A percentile compares a stretch with the other conserved stretches of the same genome.
Evolutionary conservation across 495 filamentous ascomycete genomes (phyloP).

Genomic region (Thozetella sp.): DNA sequence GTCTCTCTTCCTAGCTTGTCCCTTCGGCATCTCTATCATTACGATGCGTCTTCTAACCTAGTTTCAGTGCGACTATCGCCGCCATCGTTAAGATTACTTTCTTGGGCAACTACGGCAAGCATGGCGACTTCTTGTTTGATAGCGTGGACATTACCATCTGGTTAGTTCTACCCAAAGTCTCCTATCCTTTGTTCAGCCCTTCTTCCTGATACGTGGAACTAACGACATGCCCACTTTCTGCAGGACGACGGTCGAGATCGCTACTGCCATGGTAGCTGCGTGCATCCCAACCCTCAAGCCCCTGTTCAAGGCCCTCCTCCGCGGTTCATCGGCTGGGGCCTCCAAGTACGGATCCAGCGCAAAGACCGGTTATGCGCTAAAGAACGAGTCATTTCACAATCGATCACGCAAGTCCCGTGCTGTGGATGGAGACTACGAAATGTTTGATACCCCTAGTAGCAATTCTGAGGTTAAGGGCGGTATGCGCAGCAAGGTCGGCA

Average conservation of each 20-base stretch:
- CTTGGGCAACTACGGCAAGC: slow-evolving; percentile 34
- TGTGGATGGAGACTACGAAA: background rate
- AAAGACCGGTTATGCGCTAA: background rate
- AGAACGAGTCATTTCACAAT: background rate
- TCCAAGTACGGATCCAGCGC: background rate
- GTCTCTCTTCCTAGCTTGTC: background rate
- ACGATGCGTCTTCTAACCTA: background rate
- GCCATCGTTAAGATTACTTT: slow-evolving; percentile 46
- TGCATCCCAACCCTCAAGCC: background rate
- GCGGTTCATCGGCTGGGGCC: no score
- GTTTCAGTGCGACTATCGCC: slow-evolving; percentile 40
- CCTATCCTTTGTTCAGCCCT: no score
- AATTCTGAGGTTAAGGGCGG: no score
- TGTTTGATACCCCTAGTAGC: no score
- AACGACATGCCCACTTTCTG: background rate
- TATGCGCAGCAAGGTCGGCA: background rate
- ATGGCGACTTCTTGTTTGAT: slow-evolving; percentile 47
- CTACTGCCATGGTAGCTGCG: background rate
- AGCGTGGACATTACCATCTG: slow-evolving; percentile 33
- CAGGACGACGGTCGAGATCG: background rate
- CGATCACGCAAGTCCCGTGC: background rate
- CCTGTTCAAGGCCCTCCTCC: background rate
- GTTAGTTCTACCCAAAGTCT: slow-evolving; percentile 6
- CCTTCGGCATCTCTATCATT: background rate
- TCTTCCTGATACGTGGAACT: background rate